Evolutionary conservation across 345 rosid species (phyloP).

Genomic region (Salix udensis): DNA sequence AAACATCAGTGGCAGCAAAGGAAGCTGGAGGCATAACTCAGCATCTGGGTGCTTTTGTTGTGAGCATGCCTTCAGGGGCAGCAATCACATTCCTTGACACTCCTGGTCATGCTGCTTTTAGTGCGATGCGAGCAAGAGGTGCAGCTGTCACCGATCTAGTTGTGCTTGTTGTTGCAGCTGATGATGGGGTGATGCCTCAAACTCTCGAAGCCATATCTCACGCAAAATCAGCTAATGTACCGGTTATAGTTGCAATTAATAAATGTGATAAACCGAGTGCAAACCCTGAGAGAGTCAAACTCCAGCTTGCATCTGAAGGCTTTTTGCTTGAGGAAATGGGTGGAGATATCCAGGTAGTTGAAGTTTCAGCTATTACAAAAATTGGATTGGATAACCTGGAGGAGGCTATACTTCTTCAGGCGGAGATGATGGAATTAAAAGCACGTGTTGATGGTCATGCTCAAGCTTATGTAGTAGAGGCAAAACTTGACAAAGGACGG

Average conservation of each 20-base stretch:
- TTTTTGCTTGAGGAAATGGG: conserved; percentile 86
- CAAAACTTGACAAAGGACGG: conserved; percentile 83
- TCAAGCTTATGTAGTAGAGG: conserved; percentile 96
- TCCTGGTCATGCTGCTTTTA: conserved; percentile 94
- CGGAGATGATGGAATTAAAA: conserved; percentile 83
- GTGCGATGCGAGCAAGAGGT: conserved; percentile 95
- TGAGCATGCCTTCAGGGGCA: conserved; percentile 78
- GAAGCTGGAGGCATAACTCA: conserved; percentile 99
- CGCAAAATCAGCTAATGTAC: conserved; percentile 83
- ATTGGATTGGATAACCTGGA: conserved; percentile 74
- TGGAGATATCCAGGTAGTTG: conserved; percentile 85
- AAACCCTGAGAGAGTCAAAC: conserved; percentile 69
- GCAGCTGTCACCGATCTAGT: conserved; percentile 93
- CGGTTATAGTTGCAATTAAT: conserved; percentile 83
- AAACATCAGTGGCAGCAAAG: conserved; percentile 78
- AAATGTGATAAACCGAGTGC: conserved; percentile 92
- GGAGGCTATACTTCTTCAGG: conserved; percentile 88
- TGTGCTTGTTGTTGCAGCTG: conserved; percentile 94
- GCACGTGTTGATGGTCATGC: conserved; percentile 88
- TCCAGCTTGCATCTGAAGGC: conserved; percentile 85
- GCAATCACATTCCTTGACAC: conserved; percentile 91
- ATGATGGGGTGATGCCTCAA: conserved; percentile 98
- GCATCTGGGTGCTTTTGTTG: conserved; percentile 90
- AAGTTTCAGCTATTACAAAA: conserved; percentile 75
- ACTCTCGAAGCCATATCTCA: conserved; percentile 87